Evolutionary conservation across 495 filamentous ascomycete species (phyloP).

Genomic region (Patellaria atrata): DNA sequence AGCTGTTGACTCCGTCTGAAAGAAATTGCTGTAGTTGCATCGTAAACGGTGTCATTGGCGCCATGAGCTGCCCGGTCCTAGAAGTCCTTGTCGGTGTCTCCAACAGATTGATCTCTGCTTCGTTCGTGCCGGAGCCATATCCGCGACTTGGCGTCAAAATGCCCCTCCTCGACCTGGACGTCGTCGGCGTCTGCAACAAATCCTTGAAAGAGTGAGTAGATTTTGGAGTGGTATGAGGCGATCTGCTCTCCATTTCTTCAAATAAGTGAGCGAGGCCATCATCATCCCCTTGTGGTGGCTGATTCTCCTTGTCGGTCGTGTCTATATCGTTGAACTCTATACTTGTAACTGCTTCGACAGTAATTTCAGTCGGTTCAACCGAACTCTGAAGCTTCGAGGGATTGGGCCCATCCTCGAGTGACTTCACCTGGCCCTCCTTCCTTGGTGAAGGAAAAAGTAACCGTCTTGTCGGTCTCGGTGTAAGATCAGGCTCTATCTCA

Average conservation of each 20-base stretch:
- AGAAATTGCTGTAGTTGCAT: conserved; percentile 45
- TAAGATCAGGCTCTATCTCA: conserved; percentile 42
- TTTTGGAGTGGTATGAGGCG: conserved; percentile 13
- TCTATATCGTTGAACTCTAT: conserved; percentile 7
- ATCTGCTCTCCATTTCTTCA: conserved; percentile 9
- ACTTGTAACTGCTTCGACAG: too few species aligned
- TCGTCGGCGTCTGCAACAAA: conserved; percentile 21
- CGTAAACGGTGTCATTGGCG: conserved; percentile 38
- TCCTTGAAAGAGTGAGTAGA: conserved; percentile 10
- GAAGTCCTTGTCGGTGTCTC: conserved; percentile 8
- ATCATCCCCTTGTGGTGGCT: conserved; percentile 17
- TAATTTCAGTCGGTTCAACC: conserved; percentile 27
- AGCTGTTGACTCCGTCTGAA: conserved; percentile 36
- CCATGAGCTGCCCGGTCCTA: conserved; percentile 1
- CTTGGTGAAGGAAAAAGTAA: conserved; percentile 53
- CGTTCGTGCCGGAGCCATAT: conserved; percentile 1
- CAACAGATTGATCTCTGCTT: conserved; percentile 2
- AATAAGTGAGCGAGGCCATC: conserved; percentile 21
- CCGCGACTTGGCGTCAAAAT: conserved; percentile 3
- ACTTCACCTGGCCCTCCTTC: conserved; percentile 23
- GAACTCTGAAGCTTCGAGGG: not conserved
- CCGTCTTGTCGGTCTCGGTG: conserved; percentile 50
- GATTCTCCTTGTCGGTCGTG: conserved; percentile 30
- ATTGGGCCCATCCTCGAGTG: conserved; percentile 18
- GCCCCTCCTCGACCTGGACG: conserved; percentile 3